A percentile compares a stretch with the other conserved stretches of the same genome.
phyloP scores from a whole-genome alignment of 176 grass and related monocot species.

The Cenchrus americanus region DNA sequence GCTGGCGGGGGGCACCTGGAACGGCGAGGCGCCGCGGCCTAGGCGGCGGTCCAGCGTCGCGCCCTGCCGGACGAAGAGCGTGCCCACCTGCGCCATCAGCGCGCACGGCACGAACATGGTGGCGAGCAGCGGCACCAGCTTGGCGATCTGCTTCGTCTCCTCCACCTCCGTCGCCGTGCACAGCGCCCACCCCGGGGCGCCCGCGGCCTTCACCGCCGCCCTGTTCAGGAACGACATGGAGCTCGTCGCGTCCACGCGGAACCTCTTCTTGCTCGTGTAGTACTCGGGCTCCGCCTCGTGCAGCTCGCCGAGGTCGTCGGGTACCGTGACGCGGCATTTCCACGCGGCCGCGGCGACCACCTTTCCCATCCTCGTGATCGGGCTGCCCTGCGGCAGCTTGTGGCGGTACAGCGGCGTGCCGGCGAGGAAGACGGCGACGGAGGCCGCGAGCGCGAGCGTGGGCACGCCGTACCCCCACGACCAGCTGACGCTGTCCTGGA shows the following conservation, averaged over 20 bases:
- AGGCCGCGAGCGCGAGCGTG: conserved; percentile 51
- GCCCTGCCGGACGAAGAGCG: conserved; percentile 81
- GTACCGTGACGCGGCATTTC: conserved; percentile 43
- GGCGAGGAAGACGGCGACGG: conserved; percentile 69
- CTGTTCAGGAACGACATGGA: conserved; percentile 73
- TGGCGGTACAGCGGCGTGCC: conserved; percentile 87
- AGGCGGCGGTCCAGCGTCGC: conserved; percentile 67
- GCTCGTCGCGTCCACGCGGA: conserved; percentile 52
- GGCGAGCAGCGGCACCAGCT: conserved; percentile 62
- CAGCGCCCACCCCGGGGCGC: conserved; percentile 32
- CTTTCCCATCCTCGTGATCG: conserved; percentile 60
- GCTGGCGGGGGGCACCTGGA: conserved; percentile 69
- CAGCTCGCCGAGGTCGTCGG: conserved; percentile 46
- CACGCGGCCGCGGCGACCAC: conserved; percentile 53
- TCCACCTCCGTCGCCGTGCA: conserved; percentile 72
- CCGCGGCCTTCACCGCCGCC: conserved; percentile 47
- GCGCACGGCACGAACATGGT: conserved; percentile 72
- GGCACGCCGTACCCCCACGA: conserved; percentile 74
- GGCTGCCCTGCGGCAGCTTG: conserved; percentile 75
- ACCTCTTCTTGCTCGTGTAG: conserved; percentile 44
- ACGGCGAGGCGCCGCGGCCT: conserved; percentile 21
- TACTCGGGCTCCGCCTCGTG: conserved; percentile 57
- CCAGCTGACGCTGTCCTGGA: conserved; percentile 90
- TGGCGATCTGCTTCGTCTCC: conserved; percentile 78
- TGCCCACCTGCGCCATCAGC: conserved; percentile 66